Evolutionary conservation across 306 rosid genomes (phyloP), one percentile per base, ranked within the genome.

Genomic region (Casuarina cunninghamiana): DNA sequence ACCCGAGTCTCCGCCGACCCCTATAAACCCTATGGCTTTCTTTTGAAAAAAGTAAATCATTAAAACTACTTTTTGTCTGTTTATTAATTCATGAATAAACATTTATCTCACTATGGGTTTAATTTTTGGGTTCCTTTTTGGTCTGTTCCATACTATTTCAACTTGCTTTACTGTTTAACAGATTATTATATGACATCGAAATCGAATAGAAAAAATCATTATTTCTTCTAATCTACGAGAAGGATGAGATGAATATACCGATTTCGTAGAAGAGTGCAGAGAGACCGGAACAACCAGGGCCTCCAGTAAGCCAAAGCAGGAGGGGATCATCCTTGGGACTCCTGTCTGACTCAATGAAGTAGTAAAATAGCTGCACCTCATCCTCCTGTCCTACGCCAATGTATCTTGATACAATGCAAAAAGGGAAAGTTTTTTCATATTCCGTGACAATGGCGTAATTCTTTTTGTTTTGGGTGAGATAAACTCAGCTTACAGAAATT

Each of bases 251-350:
- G 6, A 17, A 54, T 54, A 54, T 57, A 78, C 85, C 85, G 49
- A 77, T 78, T 78, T 82, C 86, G 17, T 78, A 70, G 10, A 83
- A 10, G 39, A 78, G 72, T 5, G 77, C 86, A 3, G 86, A 83
- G 15, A 83, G 19, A 0, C 19, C 86, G 44, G 83, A 78, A 65
- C 83, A 83, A 38, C 86, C 86, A 10, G 86, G 86, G 61, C 86
- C 83, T 26, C 83, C 86, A 60, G 71, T 61, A 0, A 83, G 57
- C 86, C 86, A 83, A 45, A 79, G 75, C n/a, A 83, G 35, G 32
- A 83, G 42, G 41, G 83, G 83, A 61, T 83, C 83, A 53, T 45
- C 43, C 3, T 38, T 45, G 4, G 86, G 81, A 43, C 67, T 79
- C 53, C 75, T 71, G 45, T 83, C 78, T 45, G 83, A 83, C 71